These are phyloP conservation scores for Anacardium occidentale DNA, from an alignment of 345 rosid species.

Conservation along the genomic window DNA sequence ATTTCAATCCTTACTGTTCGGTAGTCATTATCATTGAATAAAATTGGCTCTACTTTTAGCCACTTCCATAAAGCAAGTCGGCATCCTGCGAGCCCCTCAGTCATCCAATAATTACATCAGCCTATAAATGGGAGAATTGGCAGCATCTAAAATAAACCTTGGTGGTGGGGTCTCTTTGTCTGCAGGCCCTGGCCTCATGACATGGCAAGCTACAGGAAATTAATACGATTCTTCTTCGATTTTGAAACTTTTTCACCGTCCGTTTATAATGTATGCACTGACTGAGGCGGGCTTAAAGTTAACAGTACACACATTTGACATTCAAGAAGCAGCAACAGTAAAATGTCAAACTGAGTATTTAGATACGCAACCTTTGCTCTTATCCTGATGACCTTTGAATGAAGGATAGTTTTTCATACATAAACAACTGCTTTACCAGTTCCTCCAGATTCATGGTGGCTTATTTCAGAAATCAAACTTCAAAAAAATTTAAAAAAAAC, in stretches of 20 bases:
- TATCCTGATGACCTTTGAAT: background rate
- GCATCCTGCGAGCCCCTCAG: background rate
- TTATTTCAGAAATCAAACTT: background rate
- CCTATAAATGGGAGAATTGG: background rate
- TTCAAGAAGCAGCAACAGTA: conserved; percentile 4
- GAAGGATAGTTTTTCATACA: background rate
- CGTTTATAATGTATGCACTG: conserved; percentile 1
- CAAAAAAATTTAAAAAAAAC: background rate
- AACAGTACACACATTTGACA: background rate
- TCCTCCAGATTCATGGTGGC: background rate
- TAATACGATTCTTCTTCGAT: background rate
- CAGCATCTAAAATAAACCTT: background rate
- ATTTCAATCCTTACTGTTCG: background rate
- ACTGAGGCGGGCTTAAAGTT: conserved; percentile 10
- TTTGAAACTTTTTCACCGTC: background rate
- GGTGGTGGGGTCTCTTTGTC: background rate
- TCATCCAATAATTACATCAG: background rate
- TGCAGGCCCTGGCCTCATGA: background rate
- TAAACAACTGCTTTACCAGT: background rate
- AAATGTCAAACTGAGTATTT: background rate
- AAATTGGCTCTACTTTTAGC: background rate
- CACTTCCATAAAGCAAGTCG: background rate
- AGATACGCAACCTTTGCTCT: conserved; percentile 8
- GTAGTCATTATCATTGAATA: background rate
- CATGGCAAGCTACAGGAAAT: background rate